Conservation (phyloP, 805 yeast genomes). For the Schizosaccharomyces octosporus region DNA sequence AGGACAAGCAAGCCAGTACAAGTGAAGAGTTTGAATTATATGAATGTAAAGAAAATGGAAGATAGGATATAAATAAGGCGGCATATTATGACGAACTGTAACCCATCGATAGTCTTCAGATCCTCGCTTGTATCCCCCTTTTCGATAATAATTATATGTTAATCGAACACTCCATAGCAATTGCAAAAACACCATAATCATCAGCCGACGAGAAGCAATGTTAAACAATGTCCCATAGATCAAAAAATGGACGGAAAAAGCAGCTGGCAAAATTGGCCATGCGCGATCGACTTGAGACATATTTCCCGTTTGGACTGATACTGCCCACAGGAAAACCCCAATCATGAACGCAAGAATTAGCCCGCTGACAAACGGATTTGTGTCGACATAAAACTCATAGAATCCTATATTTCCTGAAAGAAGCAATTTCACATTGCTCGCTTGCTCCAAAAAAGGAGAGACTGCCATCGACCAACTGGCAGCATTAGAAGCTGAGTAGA, state of each 20-base stretch:
- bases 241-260: slow-evolving; percentile 1
- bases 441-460: background rate
- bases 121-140: slow-evolving; percentile 4
- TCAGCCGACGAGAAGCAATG: background rate
- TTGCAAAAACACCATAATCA: background rate
- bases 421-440: background rate
- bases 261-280: slow-evolving; percentile 5
- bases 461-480: background rate
- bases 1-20: background rate
- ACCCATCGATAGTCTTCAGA: slow-evolving; percentile 2
- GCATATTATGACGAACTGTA: background rate
- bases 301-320: background rate
- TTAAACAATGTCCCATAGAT: slow-evolving; percentile 3
- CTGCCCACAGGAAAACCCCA: background rate
- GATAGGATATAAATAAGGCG: background rate
- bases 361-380: background rate
- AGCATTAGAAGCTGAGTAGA: background rate
- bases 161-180: slow-evolving; percentile 5
- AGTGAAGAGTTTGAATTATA: background rate
- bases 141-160: slow-evolving; percentile 3
- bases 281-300: slow-evolving; percentile 4
- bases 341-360: background rate
- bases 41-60: background rate
- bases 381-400: background rate
- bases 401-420: background rate